Percentiles rank a stretch among this genome's conserved stretches.
phyloP scores from a whole-genome alignment of 129 eudicot genomes.

The Cynara cardunculus region DNA sequence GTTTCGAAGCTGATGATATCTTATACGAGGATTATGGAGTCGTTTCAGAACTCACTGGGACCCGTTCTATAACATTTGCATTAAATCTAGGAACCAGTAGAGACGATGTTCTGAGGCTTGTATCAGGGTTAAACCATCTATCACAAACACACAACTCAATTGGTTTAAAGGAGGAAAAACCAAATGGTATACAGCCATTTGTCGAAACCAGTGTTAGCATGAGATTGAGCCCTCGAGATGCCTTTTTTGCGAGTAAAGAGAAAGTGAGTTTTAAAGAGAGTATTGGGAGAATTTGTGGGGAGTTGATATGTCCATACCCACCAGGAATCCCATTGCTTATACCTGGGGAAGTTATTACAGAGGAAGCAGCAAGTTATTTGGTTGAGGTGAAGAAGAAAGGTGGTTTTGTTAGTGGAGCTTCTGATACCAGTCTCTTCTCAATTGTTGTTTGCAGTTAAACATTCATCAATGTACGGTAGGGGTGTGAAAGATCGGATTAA shows the following conservation, averaged over 20 bases:
- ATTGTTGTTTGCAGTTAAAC: constrained; percentile 39
- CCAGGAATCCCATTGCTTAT: constrained; percentile 72
- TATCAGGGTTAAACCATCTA: constrained; percentile 57
- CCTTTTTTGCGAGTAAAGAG: constrained; percentile 65
- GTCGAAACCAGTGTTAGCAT: constrained; percentile 20
- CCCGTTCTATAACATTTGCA: constrained; percentile 64
- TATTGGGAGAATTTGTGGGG: constrained; percentile 69
- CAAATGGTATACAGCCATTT: constrained; percentile 2
- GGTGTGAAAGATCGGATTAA: background rate
- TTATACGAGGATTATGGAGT: constrained; percentile 52
- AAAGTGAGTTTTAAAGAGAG: constrained; percentile 46
- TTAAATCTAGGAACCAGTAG: constrained; percentile 68
- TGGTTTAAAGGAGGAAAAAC: constrained; percentile 3
- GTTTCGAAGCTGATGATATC: constrained; percentile 78
- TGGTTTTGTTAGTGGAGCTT: constrained; percentile 63
- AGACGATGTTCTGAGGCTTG: constrained; percentile 64
- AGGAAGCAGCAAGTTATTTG: constrained; percentile 42
- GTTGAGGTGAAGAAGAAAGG: constrained; percentile 51
- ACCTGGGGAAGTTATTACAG: constrained; percentile 70
- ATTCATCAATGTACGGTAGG: background rate
- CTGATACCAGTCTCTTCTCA: constrained; percentile 50
- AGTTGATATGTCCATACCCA: constrained; percentile 83
- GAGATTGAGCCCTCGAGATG: constrained; percentile 76
- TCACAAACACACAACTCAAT: constrained; percentile 23
- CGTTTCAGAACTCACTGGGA: constrained; percentile 64